Evolutionary conservation across 441 rosid species (phyloP), one percentile per base, ranked within the genome.

Genomic region (Bocquillonia castaneifolia): DNA sequence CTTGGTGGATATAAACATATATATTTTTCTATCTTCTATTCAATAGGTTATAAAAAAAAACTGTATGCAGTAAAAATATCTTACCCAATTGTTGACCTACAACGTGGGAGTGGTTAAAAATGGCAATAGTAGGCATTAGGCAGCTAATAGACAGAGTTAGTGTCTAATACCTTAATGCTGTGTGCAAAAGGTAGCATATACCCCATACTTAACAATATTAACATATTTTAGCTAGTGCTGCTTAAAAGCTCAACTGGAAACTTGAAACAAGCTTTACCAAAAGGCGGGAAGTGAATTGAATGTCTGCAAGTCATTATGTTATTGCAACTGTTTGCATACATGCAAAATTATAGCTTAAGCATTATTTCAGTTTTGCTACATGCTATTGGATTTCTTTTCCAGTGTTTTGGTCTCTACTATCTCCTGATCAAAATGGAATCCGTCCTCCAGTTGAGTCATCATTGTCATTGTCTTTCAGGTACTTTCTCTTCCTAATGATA

Each of bases 371-470:
- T 50, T 58, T 73, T 58, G 32, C 59, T 34, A 76, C 20, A 18
- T 63, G 55, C 44, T 64, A 40, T 44, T 65, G 72, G 18, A 20
- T 64, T 63, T 56, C 22, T 70, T 40, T 71, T 76, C 54, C 88
- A 93, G 98, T 88, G 54, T 84, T 87, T 72, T 93, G 94, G 97
- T 83, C 97, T 4, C 68, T 89, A 20, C 87, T 93, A 44, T 81
- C 97, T 68, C 86, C 96, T 57, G 80, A 76, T 64, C 83, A 84
- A 76, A 88, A 63, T 25, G 76, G 85, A 76, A 50, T 75, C 54
- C 83, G 68, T 20, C 44, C 85, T 4, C 87, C 87, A 3, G 90
- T 83, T 54, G 94, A 93, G 73, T 83, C 97, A 68, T 79, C 93
- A 51, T 71, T 90, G 74, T 89, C 98, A 59, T 77, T 88, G 59